phyloP scores from a whole-genome alignment of 2,329 filamentous ascomycete genomes.

The Trichoderma arundinaceum region DNA sequence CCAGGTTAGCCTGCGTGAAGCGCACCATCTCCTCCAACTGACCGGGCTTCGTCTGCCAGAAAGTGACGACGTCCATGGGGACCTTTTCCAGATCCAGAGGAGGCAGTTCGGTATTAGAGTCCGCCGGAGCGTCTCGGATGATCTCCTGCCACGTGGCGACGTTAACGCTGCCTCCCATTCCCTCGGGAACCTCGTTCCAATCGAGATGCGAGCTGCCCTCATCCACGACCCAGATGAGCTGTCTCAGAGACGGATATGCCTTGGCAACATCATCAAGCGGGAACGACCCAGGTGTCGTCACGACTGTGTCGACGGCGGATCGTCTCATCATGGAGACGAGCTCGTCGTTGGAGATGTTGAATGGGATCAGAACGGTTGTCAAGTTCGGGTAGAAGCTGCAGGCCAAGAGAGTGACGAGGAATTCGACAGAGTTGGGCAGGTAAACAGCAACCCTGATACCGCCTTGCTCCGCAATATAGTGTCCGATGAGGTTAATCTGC shows the following conservation, averaged over 20 bases:
- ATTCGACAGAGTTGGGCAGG: slow-evolving; percentile 90
- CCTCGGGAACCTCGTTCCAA: slow-evolving; percentile 87
- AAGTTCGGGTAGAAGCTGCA: slow-evolving; percentile 84
- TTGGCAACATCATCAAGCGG: slow-evolving; percentile 76
- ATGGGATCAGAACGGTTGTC: slow-evolving; percentile 83
- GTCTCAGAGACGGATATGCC: slow-evolving; percentile 71
- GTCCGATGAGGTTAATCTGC: slow-evolving; percentile 87
- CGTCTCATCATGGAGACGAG: slow-evolving; percentile 74
- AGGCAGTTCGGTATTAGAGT: slow-evolving; percentile 68
- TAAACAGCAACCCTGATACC: slow-evolving; percentile 84
- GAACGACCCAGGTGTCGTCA: slow-evolving; percentile 86
- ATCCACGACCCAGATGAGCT: slow-evolving; percentile 92
- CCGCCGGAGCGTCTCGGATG: slow-evolving; percentile 69
- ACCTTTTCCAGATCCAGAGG: slow-evolving; percentile 60
- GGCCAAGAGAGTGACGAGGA: slow-evolving; percentile 81
- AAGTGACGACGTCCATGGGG: slow-evolving; percentile 64
- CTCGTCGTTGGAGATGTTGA: slow-evolving; percentile 72
- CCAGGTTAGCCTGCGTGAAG: slow-evolving; percentile 83
- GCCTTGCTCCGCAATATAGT: slow-evolving; percentile 72
- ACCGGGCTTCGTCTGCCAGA: slow-evolving; percentile 65
- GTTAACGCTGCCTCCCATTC: slow-evolving; percentile 74
- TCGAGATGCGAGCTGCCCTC: slow-evolving; percentile 90
- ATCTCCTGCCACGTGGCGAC: slow-evolving; percentile 95
- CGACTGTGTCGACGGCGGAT: slow-evolving; percentile 77
- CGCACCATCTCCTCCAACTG: slow-evolving; percentile 73